Conservation (phyloP, 352 stramenopile genomes). For the Aphanomyces euteiches region DNA sequence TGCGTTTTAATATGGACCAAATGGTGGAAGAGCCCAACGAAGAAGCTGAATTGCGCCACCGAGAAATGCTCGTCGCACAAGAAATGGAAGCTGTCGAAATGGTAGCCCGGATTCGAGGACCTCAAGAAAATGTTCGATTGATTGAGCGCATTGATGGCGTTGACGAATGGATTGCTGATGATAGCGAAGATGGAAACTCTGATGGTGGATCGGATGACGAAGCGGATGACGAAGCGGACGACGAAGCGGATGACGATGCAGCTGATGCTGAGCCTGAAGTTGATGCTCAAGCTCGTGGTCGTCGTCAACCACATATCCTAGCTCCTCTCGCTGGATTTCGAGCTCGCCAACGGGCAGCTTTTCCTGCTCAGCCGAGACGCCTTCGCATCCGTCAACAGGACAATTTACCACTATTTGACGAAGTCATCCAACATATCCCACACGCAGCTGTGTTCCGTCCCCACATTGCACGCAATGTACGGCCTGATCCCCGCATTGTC, state of each 20-base stretch:
- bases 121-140: conserved; percentile 3
- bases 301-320: background rate
- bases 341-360: background rate
- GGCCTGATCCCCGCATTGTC: conserved; percentile 22
- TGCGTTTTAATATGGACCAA: conserved; percentile 88
- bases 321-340: background rate
- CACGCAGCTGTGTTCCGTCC: conserved; percentile 27
- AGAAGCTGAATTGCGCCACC: conserved; percentile 30
- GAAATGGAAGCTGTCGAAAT: conserved; percentile 25
- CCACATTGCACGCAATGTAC: conserved; percentile 26
- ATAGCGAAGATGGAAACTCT: conserved; percentile 38
- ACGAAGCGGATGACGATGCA: background rate
- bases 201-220: conserved; percentile 61
- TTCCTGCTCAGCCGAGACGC: background rate
- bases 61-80: conserved; percentile 37
- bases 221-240: conserved; percentile 35
- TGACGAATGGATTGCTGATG: conserved; percentile 40
- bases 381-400: conserved; percentile 21
- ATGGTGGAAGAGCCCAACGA: conserved; percentile 56
- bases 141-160: conserved; percentile 33
- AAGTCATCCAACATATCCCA: conserved; percentile 25
- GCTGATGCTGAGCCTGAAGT: background rate
- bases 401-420: conserved; percentile 29
- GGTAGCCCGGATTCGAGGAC: background rate
- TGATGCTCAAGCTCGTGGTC: conserved; percentile 8